These are phyloP conservation scores for Tetraselmis chui DNA, from an alignment of 139 green algal genomes.

Conservation along the genomic window DNA sequence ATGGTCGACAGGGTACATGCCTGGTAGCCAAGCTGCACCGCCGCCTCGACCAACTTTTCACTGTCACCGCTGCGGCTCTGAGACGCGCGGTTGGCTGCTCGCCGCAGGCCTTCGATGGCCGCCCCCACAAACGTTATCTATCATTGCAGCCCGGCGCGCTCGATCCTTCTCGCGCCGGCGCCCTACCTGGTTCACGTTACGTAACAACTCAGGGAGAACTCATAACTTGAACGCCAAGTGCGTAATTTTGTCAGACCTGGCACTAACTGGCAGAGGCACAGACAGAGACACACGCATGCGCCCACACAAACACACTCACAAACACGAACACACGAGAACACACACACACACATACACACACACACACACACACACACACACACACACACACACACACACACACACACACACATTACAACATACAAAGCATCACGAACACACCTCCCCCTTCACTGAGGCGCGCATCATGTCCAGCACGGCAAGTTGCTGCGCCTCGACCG, in stretches of 20 bases:
- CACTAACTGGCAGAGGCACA: no score
- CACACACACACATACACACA: no score
- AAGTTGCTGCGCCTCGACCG: conserved; percentile 35
- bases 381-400: no score
- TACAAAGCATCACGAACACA: neutral
- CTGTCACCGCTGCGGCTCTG: neutral
- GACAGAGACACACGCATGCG: no score
- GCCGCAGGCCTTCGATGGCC: neutral
- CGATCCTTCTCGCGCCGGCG: neutral
- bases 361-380: no score
- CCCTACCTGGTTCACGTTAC: neutral
- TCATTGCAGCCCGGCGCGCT: neutral
- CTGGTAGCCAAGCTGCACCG: neutral
- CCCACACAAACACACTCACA: no score
- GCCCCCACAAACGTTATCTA: neutral
- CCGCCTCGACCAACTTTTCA: neutral
- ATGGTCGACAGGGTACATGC: neutral
- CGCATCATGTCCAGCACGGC: conserved; percentile 39
- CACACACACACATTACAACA: no score
- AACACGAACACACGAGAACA: no score
- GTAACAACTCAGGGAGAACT: no score
- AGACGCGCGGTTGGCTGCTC: neutral
- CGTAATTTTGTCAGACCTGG: no score
- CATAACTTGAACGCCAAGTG: no score
- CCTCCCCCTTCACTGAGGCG: neutral